Conservation (phyloP, 495 filamentous ascomycete species). For the Recurvomyces mirabilis region DNA sequence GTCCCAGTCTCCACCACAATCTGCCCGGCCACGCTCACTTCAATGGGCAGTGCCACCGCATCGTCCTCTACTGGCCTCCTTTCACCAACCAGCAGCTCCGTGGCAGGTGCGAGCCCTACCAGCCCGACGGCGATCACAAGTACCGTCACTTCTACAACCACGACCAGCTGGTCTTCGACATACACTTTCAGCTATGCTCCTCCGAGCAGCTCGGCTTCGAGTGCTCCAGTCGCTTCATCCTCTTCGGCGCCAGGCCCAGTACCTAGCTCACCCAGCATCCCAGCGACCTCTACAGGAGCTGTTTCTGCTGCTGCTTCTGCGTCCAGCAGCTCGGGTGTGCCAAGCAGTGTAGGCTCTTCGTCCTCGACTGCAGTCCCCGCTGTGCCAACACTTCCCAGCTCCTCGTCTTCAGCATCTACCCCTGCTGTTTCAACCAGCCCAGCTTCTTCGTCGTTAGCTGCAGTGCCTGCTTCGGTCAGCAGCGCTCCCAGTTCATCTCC, state of each 20-base stretch:
- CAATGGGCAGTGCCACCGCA: not conserved
- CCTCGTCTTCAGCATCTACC: too few species aligned
- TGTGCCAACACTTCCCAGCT: too few species aligned
- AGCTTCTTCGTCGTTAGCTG: too few species aligned
- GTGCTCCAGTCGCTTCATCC: not conserved
- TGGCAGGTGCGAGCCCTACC: not conserved
- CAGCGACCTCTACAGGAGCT: not conserved
- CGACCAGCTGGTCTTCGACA: constrained; percentile 10
- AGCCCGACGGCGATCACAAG: not conserved
- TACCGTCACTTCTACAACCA: constrained; percentile 12
- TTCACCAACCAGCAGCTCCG: not conserved
- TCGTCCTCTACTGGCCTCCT: not conserved
- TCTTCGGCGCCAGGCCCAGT: too few species aligned
- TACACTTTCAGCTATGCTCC: not conserved
- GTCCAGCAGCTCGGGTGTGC: too few species aligned
- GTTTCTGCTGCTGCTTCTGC: too few species aligned
- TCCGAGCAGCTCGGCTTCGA: not conserved
- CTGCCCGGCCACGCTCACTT: constrained; percentile 22
- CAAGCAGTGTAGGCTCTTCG: too few species aligned
- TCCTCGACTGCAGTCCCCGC: too few species aligned
- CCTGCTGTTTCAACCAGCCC: too few species aligned
- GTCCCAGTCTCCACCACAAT: constrained; percentile 20
- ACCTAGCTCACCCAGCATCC: too few species aligned
- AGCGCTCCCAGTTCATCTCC: not conserved
- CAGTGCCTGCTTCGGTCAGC: too few species aligned